phyloP scores from a whole-genome alignment of 176 grass and related monocot genomes.

The Puccinellia tenuiflora region DNA sequence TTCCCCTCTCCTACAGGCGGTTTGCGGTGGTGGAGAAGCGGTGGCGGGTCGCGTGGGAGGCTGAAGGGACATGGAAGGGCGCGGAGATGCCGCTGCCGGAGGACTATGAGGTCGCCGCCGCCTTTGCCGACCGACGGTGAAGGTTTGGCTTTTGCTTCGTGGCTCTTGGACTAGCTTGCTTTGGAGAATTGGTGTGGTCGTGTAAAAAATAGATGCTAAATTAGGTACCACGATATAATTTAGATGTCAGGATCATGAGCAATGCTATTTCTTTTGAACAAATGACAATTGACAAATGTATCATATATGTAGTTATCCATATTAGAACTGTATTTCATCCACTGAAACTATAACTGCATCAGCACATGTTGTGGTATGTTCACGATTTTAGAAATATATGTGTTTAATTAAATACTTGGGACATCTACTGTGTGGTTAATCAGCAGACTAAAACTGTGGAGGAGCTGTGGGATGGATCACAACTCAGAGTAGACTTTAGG shows the following conservation, averaged over 20 bases:
- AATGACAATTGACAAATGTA: neutral
- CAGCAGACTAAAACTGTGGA: too few species aligned
- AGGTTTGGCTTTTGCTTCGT: conserved; percentile 33
- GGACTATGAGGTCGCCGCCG: conserved; percentile 55
- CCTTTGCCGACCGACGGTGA: conserved; percentile 61
- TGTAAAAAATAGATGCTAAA: neutral
- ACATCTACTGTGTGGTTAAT: too few species aligned
- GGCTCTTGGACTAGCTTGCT: neutral
- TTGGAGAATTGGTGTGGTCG: neutral
- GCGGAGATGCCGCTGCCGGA: conserved; percentile 43
- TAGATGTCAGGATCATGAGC: neutral
- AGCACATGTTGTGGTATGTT: neutral
- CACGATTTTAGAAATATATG: neutral
- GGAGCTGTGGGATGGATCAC: too few species aligned
- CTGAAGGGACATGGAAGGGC: conserved; percentile 20
- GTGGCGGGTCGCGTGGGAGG: conserved; percentile 58
- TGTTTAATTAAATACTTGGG: too few species aligned
- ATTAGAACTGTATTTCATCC: neutral
- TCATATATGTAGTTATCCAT: neutral
- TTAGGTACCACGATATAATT: neutral
- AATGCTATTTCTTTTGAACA: neutral
- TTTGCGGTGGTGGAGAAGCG: conserved; percentile 88
- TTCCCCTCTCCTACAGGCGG: conserved; percentile 20
- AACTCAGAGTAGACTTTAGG: too few species aligned
- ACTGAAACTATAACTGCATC: neutral